Evolutionary conservation across 1,284 basidiomycete species (phyloP), one percentile per base, ranked within the genome.

Genomic region (Dichomitus squalens): DNA sequence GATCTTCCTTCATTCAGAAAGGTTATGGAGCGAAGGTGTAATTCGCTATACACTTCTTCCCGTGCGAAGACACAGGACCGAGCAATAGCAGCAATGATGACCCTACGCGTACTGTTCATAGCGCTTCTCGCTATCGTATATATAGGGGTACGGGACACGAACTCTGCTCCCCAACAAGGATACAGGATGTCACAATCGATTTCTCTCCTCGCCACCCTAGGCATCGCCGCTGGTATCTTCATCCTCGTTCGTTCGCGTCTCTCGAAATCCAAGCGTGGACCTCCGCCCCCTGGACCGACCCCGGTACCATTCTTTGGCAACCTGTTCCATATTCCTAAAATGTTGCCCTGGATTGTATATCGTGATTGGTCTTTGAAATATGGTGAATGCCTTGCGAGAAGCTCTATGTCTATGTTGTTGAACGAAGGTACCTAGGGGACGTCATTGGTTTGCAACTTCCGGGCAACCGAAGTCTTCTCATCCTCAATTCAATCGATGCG

Each of bases 251-350:
- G 23, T 18, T 35, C 44, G 4, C 31, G n/a, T 29, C 23, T 33
- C 4, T 47, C 43, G n/a, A 51, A 18, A 20, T 18, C 33, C 21
- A 11, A 23, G n/a, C 50, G 31, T 27, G 36, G 36, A 18, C 31
- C 20, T 2, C 25, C 50, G 1, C 56, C 48, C 7, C 56, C 56
- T 11, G 56, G 56, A n/a, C 56, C 56, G 4, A 50, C 49, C 20
- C 56, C 56, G 2, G 18, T 47, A 20, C 51, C 51, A 34, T 20
- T 58, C 12, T 16, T 58, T 9, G 56, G 56, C 9, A 58, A 58
- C 18, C 27, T 58, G 14, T 38, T 49, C 8, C 47, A 58, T 11
- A 50, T 58, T 9, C 56, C 52, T 4, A 43, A 43, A 16, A 49
- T 49, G 14, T 35, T 36, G 2, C 52, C 56, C 9, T 53, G 56